Conservation (phyloP, 371 early-diverging fungal genomes). For the Rozella allomycis region DNA sequence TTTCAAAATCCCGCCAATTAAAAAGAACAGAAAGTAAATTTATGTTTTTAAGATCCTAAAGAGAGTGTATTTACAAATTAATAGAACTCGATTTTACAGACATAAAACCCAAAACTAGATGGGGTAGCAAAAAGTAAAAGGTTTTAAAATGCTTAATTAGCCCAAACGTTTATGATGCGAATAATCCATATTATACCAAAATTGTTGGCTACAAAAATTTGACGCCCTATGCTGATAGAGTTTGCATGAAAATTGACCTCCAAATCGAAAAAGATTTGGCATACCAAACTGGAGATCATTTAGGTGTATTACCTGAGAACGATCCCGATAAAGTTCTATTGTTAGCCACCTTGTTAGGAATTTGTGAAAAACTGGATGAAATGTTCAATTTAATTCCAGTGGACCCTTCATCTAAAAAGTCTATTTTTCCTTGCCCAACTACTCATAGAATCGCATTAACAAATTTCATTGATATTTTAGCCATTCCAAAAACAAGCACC, state of each 20-base stretch:
- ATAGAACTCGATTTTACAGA: no score
- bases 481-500: conserved; percentile 32
- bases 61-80: no score
- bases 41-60: no score
- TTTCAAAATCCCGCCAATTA: no score
- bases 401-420: conserved; percentile 39
- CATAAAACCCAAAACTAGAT: no score
- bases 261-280: conserved; percentile 51
- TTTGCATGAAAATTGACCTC: neutral
- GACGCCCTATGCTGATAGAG: conserved; percentile 10
- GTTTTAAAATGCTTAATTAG: no score
- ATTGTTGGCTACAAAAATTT: conserved; percentile 35
- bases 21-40: no score
- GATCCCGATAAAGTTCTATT: conserved; percentile 40
- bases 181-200: conserved; percentile 50
- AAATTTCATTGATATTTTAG: conserved; percentile 68
- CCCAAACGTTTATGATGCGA: conserved; percentile 39
- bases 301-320: conserved; percentile 81
- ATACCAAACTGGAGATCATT: conserved; percentile 83
- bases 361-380: conserved; percentile 7
- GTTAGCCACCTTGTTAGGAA: neutral
- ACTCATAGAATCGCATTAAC: conserved; percentile 61
- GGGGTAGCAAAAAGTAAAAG: no score
- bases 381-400: conserved; percentile 35
- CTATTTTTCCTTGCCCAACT: conserved; percentile 66